Evolutionary conservation across 2,329 filamentous ascomycete genomes (phyloP), one percentile per base, ranked within the genome.

Genomic region (Colletotrichum simmondsii): DNA sequence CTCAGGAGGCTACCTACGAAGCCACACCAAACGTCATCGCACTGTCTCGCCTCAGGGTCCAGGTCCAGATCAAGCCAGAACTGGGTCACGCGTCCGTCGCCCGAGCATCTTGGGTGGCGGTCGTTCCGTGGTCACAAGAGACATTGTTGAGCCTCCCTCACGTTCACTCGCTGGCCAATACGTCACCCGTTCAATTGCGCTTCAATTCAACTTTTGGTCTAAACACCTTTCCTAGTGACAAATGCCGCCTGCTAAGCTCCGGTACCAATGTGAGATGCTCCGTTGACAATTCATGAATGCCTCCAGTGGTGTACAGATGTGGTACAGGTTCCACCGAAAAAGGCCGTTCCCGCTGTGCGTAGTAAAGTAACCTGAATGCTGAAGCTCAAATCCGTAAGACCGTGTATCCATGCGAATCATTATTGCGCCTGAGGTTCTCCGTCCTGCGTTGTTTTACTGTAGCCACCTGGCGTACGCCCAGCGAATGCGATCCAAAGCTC

Each of bases 381-480:
- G 71, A 72, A 69, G 62, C 68, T 63, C 67, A 72, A 69, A 67
- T 61, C 66, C 56, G 24, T 61, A 52, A 70, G 71, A 58, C 61
- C 71, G 46, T 71, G 54, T 71, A 71, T 60, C 61, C 71, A 65
- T 70, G 66, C 56, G 67, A 73, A 71, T 71, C 71, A 56, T 71
- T 73, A 71, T 66, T 60, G 59, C 54, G 53, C 28, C 61, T 58
- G 22, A 63, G 28, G n/a, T 62, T 65, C 24, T 56, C 53, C 22
- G 28, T 28, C n/a, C 6, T 26, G 11, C 32, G 42, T 26, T 56
- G 22, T n/a, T 42, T 72, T 49, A 85, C 70, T 79, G 83, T 65
- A 94, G 80, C 93, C 93, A 98, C 80, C 92, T 92, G 2, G 90
- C 90, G 85, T 98, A 98, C 4, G 93, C 93, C 96, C 97, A 98